phyloP scores from a whole-genome alignment of 1,284 basidiomycete species.

The Athelia sp. region DNA sequence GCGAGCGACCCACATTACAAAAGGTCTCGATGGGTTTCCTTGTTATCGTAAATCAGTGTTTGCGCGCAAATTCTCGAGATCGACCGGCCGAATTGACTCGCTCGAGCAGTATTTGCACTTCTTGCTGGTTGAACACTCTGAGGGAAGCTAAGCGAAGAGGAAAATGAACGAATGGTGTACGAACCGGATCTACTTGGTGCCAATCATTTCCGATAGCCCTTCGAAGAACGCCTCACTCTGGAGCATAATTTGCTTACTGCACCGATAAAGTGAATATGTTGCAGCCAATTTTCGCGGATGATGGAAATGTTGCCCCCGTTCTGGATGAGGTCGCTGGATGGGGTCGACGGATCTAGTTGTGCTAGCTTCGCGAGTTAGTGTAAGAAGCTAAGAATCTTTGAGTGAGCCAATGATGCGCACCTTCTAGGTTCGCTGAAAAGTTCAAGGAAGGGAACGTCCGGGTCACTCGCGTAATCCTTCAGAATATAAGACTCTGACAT shows the following conservation, averaged over 20 bases:
- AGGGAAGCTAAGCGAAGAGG: neutral
- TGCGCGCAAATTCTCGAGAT: conserved; percentile 72
- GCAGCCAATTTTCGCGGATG: conserved; percentile 84
- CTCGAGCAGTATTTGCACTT: conserved; percentile 81
- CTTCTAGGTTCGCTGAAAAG: conserved; percentile 87
- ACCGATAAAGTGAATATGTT: conserved; percentile 87
- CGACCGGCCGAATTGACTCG: conserved; percentile 81
- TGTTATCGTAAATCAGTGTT: conserved; percentile 69
- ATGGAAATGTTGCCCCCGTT: conserved; percentile 85
- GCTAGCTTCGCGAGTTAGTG: conserved; percentile 64
- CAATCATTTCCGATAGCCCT: conserved; percentile 85
- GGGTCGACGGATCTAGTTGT: conserved; percentile 69
- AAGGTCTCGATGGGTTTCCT: conserved; percentile 68
- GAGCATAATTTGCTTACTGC: conserved; percentile 83
- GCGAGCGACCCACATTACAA: conserved; percentile 54
- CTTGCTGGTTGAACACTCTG: conserved; percentile 89
- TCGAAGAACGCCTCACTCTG: conserved; percentile 87
- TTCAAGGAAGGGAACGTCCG: conserved; percentile 91
- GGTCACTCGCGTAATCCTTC: conserved; percentile 87
- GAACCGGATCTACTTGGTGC: conserved; percentile 83
- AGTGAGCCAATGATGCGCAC: conserved; percentile 72
- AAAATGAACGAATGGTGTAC: conserved; percentile 47
- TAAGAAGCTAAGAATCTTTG: conserved; percentile 24
- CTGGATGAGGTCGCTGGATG: conserved; percentile 82
- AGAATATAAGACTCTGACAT: conserved; percentile 89